A percentile compares a stretch with the other conserved stretches of the same genome.
Conservation (phyloP, 2,329 filamentous ascomycete species). For the Alternaria sp. region DNA sequence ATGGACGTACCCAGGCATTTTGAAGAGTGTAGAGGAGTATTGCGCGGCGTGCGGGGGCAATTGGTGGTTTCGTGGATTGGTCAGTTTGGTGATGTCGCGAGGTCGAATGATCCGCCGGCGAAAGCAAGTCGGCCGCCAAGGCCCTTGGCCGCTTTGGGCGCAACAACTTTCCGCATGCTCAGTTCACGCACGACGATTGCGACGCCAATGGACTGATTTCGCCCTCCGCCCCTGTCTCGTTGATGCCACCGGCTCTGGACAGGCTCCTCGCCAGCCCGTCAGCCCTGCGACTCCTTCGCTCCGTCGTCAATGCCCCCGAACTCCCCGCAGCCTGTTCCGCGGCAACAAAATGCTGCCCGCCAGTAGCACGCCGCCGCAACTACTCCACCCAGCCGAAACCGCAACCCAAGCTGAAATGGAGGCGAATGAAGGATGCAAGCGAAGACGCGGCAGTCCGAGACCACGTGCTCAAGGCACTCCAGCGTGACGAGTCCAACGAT, state of each 20-base stretch:
- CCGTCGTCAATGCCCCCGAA: slow-evolving; percentile 35
- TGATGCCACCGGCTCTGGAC: slow-evolving; percentile 55
- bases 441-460: slow-evolving; percentile 8
- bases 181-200: slow-evolving; percentile 5
- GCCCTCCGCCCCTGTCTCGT: slow-evolving; percentile 22
- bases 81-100: slow-evolving; percentile 32
- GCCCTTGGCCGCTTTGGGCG: slow-evolving; percentile 23
- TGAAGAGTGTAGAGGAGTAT: slow-evolving; percentile 47
- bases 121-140: slow-evolving; percentile 23
- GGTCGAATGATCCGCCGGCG: slow-evolving; percentile 37
- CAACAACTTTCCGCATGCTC: slow-evolving; percentile 15
- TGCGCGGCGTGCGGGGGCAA: slow-evolving; percentile 37
- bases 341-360: slow-evolving; percentile 21
- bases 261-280: slow-evolving; percentile 55
- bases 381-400: slow-evolving; percentile 15
- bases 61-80: slow-evolving; percentile 40
- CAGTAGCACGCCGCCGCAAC: slow-evolving; percentile 17
- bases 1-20: slow-evolving; percentile 52
- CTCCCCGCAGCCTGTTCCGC: slow-evolving; percentile 25
- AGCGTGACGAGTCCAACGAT: slow-evolving; percentile 8
- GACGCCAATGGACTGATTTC: slow-evolving; percentile 31
- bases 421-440: slow-evolving; percentile 17
- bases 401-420: slow-evolving; percentile 16
- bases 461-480: slow-evolving; percentile 13
- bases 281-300: slow-evolving; percentile 49